phyloP scores from a whole-genome alignment of 306 rosid genomes.

The Styphnolobium japonicum region DNA sequence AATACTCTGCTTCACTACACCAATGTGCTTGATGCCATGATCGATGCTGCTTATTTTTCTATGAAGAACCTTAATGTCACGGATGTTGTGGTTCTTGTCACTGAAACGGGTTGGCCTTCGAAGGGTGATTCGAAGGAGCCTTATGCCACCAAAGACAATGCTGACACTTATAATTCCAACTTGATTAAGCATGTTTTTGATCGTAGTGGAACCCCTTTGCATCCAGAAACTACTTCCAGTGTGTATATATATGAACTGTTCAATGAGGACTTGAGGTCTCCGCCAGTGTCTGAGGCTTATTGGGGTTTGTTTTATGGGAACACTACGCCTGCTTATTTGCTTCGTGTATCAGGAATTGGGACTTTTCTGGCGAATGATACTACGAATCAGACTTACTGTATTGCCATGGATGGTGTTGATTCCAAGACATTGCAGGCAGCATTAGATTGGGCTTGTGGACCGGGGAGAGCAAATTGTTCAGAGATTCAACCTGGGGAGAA shows the following conservation, averaged over 20 bases:
- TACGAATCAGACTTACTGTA: slow-evolving; percentile 72
- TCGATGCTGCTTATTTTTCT: slow-evolving; percentile 78
- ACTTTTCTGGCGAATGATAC: slow-evolving; percentile 72
- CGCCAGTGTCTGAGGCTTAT: slow-evolving; percentile 74
- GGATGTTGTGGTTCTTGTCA: slow-evolving; percentile 66
- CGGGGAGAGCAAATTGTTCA: slow-evolving; percentile 74
- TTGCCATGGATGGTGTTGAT: slow-evolving; percentile 66
- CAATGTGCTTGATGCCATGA: slow-evolving; percentile 79
- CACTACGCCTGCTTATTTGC: slow-evolving; percentile 66
- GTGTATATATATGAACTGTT: slow-evolving; percentile 73
- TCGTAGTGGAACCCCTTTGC: slow-evolving; percentile 77
- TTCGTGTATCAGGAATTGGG: slow-evolving; percentile 73
- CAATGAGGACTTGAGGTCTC: slow-evolving; percentile 79
- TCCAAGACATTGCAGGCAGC: slow-evolving; percentile 75
- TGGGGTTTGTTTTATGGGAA: slow-evolving; percentile 87
- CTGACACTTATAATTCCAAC: slow-evolving; percentile 70
- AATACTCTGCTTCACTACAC: slow-evolving; percentile 87
- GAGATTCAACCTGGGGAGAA: slow-evolving; percentile 84
- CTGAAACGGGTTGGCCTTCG: slow-evolving; percentile 90
- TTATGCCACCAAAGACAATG: slow-evolving; percentile 66
- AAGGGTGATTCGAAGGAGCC: slow-evolving; percentile 81
- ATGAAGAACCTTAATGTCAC: slow-evolving; percentile 80
- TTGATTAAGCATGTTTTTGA: slow-evolving; percentile 78
- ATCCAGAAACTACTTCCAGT: slow-evolving; percentile 72
- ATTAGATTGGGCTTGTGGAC: slow-evolving; percentile 91